Evolutionary conservation across 140 eudicot species (phyloP).

Genomic region (Bidens hawaiensis): DNA sequence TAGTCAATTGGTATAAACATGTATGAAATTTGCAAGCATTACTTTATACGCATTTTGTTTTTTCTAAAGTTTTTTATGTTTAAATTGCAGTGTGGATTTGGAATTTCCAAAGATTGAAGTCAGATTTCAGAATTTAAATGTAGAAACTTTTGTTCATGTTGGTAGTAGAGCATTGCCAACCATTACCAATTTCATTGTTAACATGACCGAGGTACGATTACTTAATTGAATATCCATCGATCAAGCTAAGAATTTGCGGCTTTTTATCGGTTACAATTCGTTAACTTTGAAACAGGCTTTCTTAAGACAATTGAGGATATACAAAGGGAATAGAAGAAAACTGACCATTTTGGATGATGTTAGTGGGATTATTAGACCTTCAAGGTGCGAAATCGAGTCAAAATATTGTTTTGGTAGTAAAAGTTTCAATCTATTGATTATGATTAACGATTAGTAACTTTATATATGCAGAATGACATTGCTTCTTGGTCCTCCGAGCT

Average conservation of each 20-base stretch:
- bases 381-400: conserved; percentile 46
- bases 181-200: conserved; percentile 75
- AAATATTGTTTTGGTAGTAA: background rate
- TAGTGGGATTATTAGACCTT: conserved; percentile 87
- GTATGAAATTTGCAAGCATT: background rate
- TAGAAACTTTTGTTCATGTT: conserved; percentile 73
- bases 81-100: conserved; percentile 78
- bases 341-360: conserved; percentile 71
- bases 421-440: background rate
- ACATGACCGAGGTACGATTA: conserved; percentile 80
- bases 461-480: conserved; percentile 63
- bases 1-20: background rate
- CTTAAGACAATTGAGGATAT: conserved; percentile 60
- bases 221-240: no score
- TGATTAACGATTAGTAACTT: conserved; percentile 2
- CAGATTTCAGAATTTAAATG: conserved; percentile 74
- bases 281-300: conserved; percentile 49
- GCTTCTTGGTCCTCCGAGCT: conserved; percentile 94
- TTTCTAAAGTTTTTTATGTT: conserved; percentile 12
- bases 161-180: conserved; percentile 98
- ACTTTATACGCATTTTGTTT: background rate
- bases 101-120: conserved; percentile 92
- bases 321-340: conserved; percentile 59
- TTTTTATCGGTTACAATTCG: background rate
- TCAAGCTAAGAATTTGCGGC: background rate